Conservation (phyloP, 805 yeast species). For the Sugiyamaella boreocaroliniensis region DNA sequence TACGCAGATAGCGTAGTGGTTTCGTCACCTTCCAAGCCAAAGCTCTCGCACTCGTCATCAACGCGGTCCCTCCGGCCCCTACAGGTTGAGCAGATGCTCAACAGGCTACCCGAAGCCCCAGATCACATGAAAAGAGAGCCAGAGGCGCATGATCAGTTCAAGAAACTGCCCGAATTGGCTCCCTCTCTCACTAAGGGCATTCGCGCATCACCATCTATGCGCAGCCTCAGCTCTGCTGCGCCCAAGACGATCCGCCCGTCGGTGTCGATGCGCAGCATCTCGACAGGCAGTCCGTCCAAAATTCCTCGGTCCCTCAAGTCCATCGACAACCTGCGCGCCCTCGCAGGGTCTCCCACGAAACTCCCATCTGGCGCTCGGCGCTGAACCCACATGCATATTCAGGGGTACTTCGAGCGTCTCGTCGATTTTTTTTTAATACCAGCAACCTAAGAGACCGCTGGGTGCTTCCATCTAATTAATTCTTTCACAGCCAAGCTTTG, state of each 20-base stretch:
- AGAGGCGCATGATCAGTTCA: background rate
- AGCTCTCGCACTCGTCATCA: background rate
- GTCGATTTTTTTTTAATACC: no score
- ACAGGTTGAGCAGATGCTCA: slow-evolving; percentile 7
- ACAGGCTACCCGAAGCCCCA: slow-evolving; percentile 9
- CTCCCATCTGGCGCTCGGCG: no score
- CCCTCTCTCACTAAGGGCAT: background rate
- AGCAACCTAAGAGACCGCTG: no score
- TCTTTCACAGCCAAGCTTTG: no score
- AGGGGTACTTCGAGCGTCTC: no score
- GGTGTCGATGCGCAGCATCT: background rate
- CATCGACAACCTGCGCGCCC: background rate
- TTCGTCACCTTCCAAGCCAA: background rate
- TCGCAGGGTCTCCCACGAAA: background rate
- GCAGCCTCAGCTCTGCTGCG: background rate
- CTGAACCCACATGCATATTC: no score
- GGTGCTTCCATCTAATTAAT: no score
- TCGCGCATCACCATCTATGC: background rate
- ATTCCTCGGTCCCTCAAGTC: slow-evolving; percentile 7
- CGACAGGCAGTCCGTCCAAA: background rate
- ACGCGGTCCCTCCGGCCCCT: background rate
- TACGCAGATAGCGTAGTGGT: background rate
- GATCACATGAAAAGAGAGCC: background rate
- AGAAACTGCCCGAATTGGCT: background rate
- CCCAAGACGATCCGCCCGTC: background rate